These are phyloP conservation scores for Xylaria scruposa DNA, from an alignment of 495 filamentous ascomycete genomes.

Conservation along the genomic window DNA sequence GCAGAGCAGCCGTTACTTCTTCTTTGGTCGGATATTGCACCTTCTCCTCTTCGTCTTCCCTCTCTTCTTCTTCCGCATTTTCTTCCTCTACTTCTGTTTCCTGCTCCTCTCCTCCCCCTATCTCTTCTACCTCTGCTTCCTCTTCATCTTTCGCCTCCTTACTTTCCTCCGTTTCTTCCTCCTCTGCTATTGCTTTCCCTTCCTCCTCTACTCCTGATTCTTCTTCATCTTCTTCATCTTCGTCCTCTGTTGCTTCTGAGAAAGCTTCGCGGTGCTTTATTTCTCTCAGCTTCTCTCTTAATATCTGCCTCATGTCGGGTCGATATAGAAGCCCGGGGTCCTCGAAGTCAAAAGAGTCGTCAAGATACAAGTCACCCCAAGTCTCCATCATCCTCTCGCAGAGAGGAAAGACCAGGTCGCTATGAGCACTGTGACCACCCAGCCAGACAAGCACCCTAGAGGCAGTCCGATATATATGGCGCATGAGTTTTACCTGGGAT, in stretches of 20 bases:
- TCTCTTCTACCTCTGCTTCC: background rate
- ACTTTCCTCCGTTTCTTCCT: background rate
- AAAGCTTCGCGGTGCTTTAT: background rate
- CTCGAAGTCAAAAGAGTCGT: background rate
- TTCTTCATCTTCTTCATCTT: no score
- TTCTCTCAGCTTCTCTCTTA: background rate
- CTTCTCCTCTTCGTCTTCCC: background rate
- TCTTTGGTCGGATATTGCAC: background rate
- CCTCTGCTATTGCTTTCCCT: background rate
- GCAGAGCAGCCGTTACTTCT: background rate
- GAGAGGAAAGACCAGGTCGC: background rate
- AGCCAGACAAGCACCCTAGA: background rate
- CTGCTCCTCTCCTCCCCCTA: background rate
- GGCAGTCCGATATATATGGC: background rate
- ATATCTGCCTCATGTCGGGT: background rate
- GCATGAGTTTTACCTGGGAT: conserved; percentile 1
- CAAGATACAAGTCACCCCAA: background rate
- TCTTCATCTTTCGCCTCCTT: no score
- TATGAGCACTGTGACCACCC: background rate
- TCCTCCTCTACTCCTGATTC: no score
- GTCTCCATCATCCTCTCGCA: background rate
- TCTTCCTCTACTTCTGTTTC: background rate
- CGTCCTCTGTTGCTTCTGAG: background rate
- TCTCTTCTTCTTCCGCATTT: background rate
- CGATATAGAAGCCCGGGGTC: background rate